Evolutionary conservation across 108 stramenopile species (phyloP).

Genomic region (Aurantiochytrium sp.): DNA sequence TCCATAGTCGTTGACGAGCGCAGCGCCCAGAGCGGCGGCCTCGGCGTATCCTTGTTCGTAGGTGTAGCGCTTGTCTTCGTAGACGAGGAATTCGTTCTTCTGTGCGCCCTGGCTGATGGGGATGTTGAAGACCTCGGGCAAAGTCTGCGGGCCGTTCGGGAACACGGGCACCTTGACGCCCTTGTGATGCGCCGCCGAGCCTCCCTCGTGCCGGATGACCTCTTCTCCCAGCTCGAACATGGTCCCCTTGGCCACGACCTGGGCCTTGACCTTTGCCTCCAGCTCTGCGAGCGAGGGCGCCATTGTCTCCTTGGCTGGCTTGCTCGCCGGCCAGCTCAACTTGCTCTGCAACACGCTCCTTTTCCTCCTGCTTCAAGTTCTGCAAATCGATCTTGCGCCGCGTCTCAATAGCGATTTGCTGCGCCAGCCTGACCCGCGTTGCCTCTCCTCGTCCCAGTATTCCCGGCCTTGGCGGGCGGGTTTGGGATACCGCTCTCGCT

Average conservation of each 20-base stretch:
- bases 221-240: background rate
- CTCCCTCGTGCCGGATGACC: background rate
- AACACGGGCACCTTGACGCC: background rate
- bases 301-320: too few relatives aligned
- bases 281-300: background rate
- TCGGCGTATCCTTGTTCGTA: background rate
- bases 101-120: background rate
- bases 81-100: background rate
- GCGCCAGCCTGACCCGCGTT: too few relatives aligned
- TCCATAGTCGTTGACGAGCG: background rate
- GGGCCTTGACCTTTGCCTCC: background rate
- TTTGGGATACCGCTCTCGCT: too few relatives aligned
- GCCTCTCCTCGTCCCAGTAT: too few relatives aligned
- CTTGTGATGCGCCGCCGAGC: background rate
- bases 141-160: background rate
- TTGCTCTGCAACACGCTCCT: too few relatives aligned
- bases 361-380: too few relatives aligned
- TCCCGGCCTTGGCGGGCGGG: too few relatives aligned
- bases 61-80: background rate
- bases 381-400: too few relatives aligned
- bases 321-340: too few relatives aligned
- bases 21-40: background rate
- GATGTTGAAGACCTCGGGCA: background rate
- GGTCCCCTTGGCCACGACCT: background rate
- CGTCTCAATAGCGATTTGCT: too few relatives aligned